phyloP scores from a whole-genome alignment of 306 rosid genomes.

The Cercis canadensis region DNA sequence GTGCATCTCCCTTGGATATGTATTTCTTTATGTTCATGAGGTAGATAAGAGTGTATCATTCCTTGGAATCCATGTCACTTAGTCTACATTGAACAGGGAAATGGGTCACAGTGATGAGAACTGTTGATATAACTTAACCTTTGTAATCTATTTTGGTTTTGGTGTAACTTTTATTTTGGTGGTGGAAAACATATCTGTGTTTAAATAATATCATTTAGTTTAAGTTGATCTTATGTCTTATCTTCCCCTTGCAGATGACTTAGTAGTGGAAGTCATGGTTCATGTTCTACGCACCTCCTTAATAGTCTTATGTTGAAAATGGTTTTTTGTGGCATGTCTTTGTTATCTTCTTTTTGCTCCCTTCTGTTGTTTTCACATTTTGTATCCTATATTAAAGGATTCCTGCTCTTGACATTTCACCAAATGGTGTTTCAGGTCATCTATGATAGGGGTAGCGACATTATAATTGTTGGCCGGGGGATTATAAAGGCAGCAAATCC shows the following conservation, averaged over 20 bases:
- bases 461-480: constrained; percentile 87
- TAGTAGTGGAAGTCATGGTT: no score
- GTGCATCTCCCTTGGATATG: neutral
- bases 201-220: no score
- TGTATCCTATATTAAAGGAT: neutral
- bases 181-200: no score
- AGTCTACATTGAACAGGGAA: neutral
- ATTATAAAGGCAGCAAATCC: constrained; percentile 87
- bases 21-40: neutral
- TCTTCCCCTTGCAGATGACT: no score
- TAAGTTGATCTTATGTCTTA: no score
- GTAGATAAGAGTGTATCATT: neutral
- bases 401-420: constrained; percentile 6
- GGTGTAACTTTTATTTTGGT: no score
- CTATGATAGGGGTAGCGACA: constrained; percentile 85
- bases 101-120: no score
- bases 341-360: constrained; percentile 14
- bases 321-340: neutral
- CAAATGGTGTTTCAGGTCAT: constrained; percentile 62
- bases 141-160: no score
- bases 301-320: no score
- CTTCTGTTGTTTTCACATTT: constrained; percentile 17
- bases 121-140: no score
- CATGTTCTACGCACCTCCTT: no score
- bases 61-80: neutral